Evolutionary conservation across 2,329 filamentous ascomycete species (phyloP), one percentile per base, ranked within the genome.

Genomic region (Alternaria metachromatica): DNA sequence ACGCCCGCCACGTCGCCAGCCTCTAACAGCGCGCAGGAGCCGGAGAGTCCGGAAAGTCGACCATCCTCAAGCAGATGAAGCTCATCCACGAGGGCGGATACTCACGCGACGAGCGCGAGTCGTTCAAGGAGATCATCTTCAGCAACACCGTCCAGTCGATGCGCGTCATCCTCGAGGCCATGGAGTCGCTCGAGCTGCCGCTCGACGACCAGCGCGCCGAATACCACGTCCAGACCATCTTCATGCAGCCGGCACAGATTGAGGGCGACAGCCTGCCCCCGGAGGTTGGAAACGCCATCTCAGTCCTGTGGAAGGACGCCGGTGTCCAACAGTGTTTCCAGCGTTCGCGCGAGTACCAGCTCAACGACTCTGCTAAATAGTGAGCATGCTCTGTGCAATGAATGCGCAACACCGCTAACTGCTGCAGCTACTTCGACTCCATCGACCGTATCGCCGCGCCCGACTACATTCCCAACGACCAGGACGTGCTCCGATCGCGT

Each of bases 11-110:
- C 59, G 66, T 67, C 59, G 33, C 60, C 30, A 48, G 53, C 28
- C 20, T 64, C 77, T 82, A 74, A 81, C 68, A 46, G 30, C 8
- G 55, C 63, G 66, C 76, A 96, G 93, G 93, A 87, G 96, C 96
- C 84, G 95, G 96, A 91, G 96, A 99, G 89, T 96, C 93, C 73
- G 93, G 93, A 82, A 97, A 97, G 84, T 96, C 93, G 61, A 97
- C 93, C 30, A 96, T 97, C 74, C 86, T 97, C 74, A 97, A 97
- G 84, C 93, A 97, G 86, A 97, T 97, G 93, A 99, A 98, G 87
- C 92, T 99, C 78, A 99, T 99, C 78, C 93, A 99, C 82, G 96
- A 99, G 86, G 96, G 96, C 69, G 95, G 96, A 74, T 99, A 98
- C 86, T 98, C 96, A 67, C 92, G 95, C 81, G 96, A 98, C 72